Evolutionary conservation across 2,329 filamentous ascomycete genomes (phyloP), one percentile per base, ranked within the genome.

Genomic region (Clonostachys rhizophaga): DNA sequence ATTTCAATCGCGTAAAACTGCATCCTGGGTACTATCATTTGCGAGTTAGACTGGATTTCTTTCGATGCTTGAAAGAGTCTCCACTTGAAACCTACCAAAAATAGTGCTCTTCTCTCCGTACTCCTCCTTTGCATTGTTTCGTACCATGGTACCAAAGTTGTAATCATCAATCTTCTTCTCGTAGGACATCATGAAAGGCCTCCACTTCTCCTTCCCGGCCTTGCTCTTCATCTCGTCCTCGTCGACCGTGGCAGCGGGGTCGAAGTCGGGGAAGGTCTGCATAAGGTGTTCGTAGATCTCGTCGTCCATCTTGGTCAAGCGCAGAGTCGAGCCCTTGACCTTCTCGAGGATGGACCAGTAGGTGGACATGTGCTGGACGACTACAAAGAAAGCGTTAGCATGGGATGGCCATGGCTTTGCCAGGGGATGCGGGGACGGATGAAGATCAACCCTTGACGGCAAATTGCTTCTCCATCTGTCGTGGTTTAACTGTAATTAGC

Each of bases 201-300:
- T 84, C 94, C 94, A 99, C 64, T 81, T 80, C 70, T 95, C 90
- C 76, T 99, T 99, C 64, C 92, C 92, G 13, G 75, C 70, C 74
- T 95, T 95, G 79, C 89, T 96, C 84, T 99, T 99, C 92, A 99
- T 96, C 58, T 88, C 78, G 57, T 96, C 86, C 72, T 99, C 94
- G 64, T 95, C 70, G 54, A 99, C 86, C 11, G 87, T 87, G 40
- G 72, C 83, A 16, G 84, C 79, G 2, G 91, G 83, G 67, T 99
- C 88, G 62, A 96, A 95, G 33, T 97, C 94, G 54, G 94, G 94
- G 61, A 99, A 97, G 44, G 90, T 89, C 54, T 77, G 75, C 68
- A 84, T 84, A 58, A 99, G 87, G 69, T 96, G 90, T 55, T 89
- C 86, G 69, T 88, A 84, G 68, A 99, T 99, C 41, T 96, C 91